Conservation (phyloP, 108 stramenopile species). For the Seminavis robusta region DNA sequence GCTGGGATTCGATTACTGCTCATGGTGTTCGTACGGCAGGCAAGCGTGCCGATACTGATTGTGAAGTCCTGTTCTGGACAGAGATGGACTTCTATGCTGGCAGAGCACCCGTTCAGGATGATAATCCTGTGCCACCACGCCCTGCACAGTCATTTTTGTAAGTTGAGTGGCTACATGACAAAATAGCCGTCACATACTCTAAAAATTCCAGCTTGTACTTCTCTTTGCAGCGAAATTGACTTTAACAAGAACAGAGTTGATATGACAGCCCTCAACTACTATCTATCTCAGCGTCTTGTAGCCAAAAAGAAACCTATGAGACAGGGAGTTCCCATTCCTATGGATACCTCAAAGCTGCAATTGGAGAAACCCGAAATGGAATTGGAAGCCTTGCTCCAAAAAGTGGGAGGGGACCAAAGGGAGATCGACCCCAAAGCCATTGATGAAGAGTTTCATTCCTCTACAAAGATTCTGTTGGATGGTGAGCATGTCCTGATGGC, state of each 20-base stretch:
- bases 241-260: conserved; percentile 73
- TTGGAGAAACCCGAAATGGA: conserved; percentile 8
- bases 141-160: conserved; percentile 19
- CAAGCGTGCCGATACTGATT: conserved; percentile 47
- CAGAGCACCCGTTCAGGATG: conserved; percentile 30
- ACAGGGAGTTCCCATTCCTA: conserved; percentile 1
- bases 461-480: conserved; percentile 36
- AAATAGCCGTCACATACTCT: no score
- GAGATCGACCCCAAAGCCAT: conserved; percentile 46
- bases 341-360: background rate
- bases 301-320: conserved; percentile 14
- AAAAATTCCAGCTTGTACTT: no score
- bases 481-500: conserved; percentile 61
- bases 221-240: conserved; percentile 51
- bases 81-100: conserved; percentile 50
- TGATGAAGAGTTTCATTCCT: conserved; percentile 42
- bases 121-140: no score
- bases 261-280: conserved; percentile 46
- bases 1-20: conserved; percentile 43
- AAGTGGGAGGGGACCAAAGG: conserved; percentile 50
- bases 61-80: conserved; percentile 51
- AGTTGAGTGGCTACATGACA: no score
- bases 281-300: conserved; percentile 47
- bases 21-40: conserved; percentile 50
- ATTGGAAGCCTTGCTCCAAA: conserved; percentile 39